Evolutionary conservation across 2,329 filamentous ascomycete species (phyloP), one percentile per base, ranked within the genome.

Genomic region (Xylaria sp.): DNA sequence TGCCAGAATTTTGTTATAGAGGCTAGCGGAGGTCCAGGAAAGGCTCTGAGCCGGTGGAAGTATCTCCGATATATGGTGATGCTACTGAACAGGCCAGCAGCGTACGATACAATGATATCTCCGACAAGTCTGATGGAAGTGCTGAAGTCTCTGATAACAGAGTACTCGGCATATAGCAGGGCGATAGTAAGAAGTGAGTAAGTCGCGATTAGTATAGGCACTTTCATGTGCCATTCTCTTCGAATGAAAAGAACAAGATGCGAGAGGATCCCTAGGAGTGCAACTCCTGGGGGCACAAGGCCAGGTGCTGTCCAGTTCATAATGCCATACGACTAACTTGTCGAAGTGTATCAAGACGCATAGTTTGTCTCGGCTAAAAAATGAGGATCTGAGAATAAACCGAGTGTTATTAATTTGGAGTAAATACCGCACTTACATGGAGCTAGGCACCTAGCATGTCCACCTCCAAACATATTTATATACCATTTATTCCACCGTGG

Each of bases 31-130:
- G 72, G 72, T 1, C 72, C 72, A 1, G 73, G 71, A 55, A 75
- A 75, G 58, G 63, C 48, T 1, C 65, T 55, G 2, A 74, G 65
- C 3, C 72, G 63, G 55, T 75, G 73, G 52, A 75, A 73, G 28
- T 46, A 75, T 33, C 36, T 61, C 36, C 77, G 76, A 33, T 75
- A 75, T n/a, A 74, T 54, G 23, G 64, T 51, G 25, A 74, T 74
- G 28, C 73, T 75, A 13, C 20, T 67, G 46, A 71, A 67, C 3
- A 74, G 20, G 2, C 64, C 54, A n/a, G 25, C 23, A 2, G 46
- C 46, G 25, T 74, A 72, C 8, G 64, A 69, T 20, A 43, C 51
- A n/a, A 36, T 12, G 3, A 59, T 8, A 1, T 54, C 9, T 10
- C 18, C 20, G 7, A 55, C 49, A 9, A 33, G 33, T 25, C 12